phyloP scores from a whole-genome alignment of 2,329 filamentous ascomycete species.

The Aureobasidium sp. region DNA sequence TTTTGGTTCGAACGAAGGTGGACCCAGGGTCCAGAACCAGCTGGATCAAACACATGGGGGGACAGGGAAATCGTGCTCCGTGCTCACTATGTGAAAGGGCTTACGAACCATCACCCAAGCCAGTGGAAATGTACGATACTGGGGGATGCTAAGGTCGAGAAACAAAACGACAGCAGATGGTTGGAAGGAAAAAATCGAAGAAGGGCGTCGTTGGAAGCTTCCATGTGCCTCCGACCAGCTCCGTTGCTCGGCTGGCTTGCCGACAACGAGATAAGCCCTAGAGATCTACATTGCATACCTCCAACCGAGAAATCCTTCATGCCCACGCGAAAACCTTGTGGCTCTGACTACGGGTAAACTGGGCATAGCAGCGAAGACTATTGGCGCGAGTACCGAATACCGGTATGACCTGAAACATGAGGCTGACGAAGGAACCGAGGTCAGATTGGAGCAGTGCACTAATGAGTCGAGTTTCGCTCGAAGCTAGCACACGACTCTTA shows the following conservation, averaged over 20 bases:
- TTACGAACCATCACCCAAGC: not conserved
- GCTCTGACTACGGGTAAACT: not conserved
- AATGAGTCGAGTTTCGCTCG: not conserved
- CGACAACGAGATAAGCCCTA: not conserved
- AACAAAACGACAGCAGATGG: not conserved
- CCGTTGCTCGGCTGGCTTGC: not conserved
- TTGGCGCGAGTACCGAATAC: not conserved
- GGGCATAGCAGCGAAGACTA: not conserved
- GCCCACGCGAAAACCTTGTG: not conserved
- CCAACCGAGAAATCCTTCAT: not conserved
- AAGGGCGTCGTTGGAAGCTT: not conserved
- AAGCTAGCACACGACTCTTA: not conserved
- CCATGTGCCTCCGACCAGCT: not conserved
- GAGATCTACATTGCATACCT: not conserved
- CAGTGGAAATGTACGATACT: not conserved
- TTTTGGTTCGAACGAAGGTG: not conserved
- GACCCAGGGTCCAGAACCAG: not conserved
- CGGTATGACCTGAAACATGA: not conserved
- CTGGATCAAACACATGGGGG: not conserved
- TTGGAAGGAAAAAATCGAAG: not conserved
- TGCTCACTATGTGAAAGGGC: no score
- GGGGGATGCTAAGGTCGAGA: not conserved
- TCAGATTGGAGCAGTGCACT: not conserved
- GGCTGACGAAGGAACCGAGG: not conserved
- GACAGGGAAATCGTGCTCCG: not conserved